Conservation (phyloP, 352 stramenopile genomes). For the Phytophthora sansomeana region DNA sequence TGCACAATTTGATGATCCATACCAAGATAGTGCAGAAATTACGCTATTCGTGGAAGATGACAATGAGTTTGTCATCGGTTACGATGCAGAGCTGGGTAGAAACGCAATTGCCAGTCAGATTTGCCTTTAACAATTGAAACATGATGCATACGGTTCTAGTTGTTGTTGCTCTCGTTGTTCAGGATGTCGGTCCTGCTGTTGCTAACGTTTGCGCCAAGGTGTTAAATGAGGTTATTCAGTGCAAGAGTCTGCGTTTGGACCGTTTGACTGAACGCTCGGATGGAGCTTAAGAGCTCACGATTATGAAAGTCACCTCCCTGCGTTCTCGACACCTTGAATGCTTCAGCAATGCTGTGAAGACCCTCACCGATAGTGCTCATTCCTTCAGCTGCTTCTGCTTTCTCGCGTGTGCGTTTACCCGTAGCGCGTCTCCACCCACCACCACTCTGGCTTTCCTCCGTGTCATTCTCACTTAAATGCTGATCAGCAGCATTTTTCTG, state of each 20-base stretch:
- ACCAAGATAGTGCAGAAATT: background rate
- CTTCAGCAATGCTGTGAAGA: conserved; percentile 10
- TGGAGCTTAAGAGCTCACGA: background rate
- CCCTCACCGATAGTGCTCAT: conserved; percentile 1
- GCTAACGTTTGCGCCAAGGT: no score
- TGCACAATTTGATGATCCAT: background rate
- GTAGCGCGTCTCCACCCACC: background rate
- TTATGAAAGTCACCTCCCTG: background rate
- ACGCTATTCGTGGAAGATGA: background rate
- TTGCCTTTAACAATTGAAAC: no score
- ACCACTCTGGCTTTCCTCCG: background rate
- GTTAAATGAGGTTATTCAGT: background rate
- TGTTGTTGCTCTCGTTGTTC: no score
- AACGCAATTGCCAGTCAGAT: background rate
- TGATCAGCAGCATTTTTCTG: background rate
- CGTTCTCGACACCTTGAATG: conserved; percentile 3
- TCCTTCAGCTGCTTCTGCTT: background rate
- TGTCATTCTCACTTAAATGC: background rate
- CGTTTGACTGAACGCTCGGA: background rate
- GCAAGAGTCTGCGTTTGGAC: conserved; percentile 1
- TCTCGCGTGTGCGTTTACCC: conserved; percentile 5
- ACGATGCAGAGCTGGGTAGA: background rate
- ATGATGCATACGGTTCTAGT: no score
- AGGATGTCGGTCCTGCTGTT: no score
- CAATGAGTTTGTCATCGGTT: background rate